Percentiles rank a stretch among this genome's conserved stretches.
phyloP scores from a whole-genome alignment of 495 filamentous ascomycete species.

The Pseudoneurospora amorphoporcata region DNA sequence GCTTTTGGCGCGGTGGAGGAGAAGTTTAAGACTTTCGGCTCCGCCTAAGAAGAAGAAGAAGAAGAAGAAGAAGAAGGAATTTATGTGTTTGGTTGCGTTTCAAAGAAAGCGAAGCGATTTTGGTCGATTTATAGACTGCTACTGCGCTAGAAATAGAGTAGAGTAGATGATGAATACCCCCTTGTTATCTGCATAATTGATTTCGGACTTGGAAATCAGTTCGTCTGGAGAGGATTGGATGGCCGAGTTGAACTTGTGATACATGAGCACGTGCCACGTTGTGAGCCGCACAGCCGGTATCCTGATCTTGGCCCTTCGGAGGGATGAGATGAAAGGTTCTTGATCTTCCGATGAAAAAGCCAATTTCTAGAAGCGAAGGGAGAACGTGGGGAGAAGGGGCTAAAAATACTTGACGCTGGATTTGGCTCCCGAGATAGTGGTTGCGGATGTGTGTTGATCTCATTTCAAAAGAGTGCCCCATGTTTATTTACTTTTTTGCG shows the following conservation, averaged over 20 bases:
- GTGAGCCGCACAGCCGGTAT: background rate
- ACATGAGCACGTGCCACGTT: background rate
- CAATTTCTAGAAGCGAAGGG: background rate
- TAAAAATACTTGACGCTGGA: background rate
- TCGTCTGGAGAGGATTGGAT: background rate
- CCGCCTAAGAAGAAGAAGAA: slow-evolving; percentile 16
- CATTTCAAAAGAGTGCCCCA: background rate
- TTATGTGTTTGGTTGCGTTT: background rate
- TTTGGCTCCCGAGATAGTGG: background rate
- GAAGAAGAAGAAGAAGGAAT: background rate
- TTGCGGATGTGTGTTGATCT: background rate
- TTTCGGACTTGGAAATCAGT: background rate
- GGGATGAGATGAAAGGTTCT: background rate
- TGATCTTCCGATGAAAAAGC: background rate
- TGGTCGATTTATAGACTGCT: background rate
- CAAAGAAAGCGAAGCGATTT: background rate
- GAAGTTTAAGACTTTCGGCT: slow-evolving; percentile 37
- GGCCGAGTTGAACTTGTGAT: background rate
- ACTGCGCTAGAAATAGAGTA: background rate
- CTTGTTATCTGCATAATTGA: background rate
- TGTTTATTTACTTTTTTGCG: background rate
- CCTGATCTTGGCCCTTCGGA: background rate
- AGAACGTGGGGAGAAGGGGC: background rate
- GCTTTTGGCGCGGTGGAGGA: slow-evolving; percentile 44
- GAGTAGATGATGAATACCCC: background rate